Base-by-base conservation (phyloP, 805 yeast species). In the Sugiyamaella smithiae region DNA sequence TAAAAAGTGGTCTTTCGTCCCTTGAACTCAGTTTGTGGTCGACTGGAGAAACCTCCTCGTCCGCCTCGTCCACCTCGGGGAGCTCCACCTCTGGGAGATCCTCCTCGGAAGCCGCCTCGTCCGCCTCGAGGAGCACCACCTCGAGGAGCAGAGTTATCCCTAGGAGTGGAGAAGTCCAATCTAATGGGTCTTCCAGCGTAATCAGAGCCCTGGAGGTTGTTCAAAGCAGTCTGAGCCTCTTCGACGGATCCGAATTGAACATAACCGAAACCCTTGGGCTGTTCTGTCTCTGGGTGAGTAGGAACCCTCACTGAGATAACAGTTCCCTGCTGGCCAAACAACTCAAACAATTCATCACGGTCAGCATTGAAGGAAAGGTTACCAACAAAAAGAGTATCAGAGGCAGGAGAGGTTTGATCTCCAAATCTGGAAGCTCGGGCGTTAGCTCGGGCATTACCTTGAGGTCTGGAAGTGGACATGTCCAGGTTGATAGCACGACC, bases 201-300 rank as follows among this genome's bases (percentile, higher is more conserved):
- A 74, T 82, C 80, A 70, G 84, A 85, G 67, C 98, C 98, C 69
- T 88, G 86, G 72, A 89, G 71, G 50, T 85, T 90, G 57, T 84
- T 88, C 56, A 86, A 73, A 49, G 98, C 98, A 54, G 82, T 79
- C 71, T 84, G 80, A 60, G 99, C 97, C 69, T 88, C 96, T 40
- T 90, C 98, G 57, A 86, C 75, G 51, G 84, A 77, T 40, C 85
- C 75, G 67, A 80, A 91, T 75, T 93, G 98, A 50, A 91, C 97
- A 72, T 93, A 93, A 59, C 98, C 99, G 74, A 93, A 93, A 60
- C 99, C 99, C 81, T 93, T 93, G 71, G 96, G 95, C 75, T 91
- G 97, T 70, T 89, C 95, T 57, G 98, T 90, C 71, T 91, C 98
- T 65, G 97, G 97, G 75, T 93, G 95, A 38, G 98, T 91, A 70